A percentile compares a stretch with the other conserved stretches of the same genome.
Evolutionary conservation across 257 asterid species (phyloP).

Genomic region (Plantago ovata): DNA sequence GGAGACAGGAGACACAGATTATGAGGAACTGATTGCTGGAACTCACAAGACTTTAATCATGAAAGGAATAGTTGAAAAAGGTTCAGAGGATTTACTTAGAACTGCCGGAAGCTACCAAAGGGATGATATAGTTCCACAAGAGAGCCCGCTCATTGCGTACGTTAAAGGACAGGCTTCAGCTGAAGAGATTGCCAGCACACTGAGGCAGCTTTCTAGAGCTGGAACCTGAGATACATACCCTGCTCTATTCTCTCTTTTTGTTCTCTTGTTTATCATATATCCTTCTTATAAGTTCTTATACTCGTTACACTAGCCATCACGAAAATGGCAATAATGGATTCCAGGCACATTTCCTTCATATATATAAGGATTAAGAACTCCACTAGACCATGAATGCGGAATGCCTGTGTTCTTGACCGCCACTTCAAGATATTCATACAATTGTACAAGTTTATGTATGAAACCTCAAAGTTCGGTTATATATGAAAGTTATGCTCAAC

Average conservation of each 20-base stretch:
- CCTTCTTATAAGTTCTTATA: background rate
- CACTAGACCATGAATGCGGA: background rate
- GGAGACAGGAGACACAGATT: slow-evolving; percentile 85
- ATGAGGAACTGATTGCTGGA: slow-evolving; percentile 73
- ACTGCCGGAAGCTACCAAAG: slow-evolving; percentile 62
- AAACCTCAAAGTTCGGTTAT: background rate
- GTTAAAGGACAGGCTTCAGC: slow-evolving; percentile 36
- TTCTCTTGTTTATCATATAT: background rate
- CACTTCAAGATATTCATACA: background rate
- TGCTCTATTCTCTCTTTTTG: slow-evolving; percentile 1
- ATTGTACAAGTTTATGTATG: background rate
- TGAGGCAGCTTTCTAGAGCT: slow-evolving; percentile 49
- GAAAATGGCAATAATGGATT: background rate
- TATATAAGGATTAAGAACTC: background rate
- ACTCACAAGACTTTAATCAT: slow-evolving; percentile 68
- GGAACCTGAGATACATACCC: slow-evolving; percentile 34
- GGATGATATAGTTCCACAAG: slow-evolving; percentile 70
- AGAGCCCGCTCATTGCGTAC: slow-evolving; percentile 50
- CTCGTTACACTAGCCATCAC: too few species aligned
- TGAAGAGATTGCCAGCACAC: slow-evolving; percentile 45
- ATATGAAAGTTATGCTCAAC: background rate
- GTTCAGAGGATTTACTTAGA: slow-evolving; percentile 74
- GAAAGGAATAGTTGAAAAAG: slow-evolving; percentile 55
- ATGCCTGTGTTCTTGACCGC: background rate
- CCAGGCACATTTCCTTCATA: background rate